Evolutionary conservation across 257 asterid genomes (phyloP).

Genomic region (Rauvolfia tetraphylla): DNA sequence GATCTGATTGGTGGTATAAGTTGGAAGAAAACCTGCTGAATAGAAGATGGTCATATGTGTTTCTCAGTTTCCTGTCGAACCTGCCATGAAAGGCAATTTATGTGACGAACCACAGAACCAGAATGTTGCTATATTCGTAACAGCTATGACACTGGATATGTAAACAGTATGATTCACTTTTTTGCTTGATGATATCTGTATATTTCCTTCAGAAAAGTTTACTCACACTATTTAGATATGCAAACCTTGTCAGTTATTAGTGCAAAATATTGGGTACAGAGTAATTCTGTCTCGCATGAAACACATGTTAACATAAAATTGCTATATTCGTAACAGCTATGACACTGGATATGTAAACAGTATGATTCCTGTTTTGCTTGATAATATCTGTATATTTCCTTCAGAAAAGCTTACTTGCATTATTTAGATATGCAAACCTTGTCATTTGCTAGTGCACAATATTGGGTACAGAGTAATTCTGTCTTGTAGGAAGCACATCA

Average conservation of each 20-base stretch:
- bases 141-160: background rate
- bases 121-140: background rate
- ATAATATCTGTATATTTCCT: background rate
- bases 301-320: background rate
- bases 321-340: background rate
- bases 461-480: background rate
- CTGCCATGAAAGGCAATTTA: conserved; percentile 43
- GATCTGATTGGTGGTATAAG: background rate
- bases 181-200: background rate
- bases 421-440: background rate
- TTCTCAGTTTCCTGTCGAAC: conserved; percentile 92
- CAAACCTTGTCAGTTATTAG: background rate
- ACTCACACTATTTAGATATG: background rate
- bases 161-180: background rate
- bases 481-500: background rate
- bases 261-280: background rate
- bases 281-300: background rate
- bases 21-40: conserved; percentile 71
- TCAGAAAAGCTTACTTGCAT: background rate
- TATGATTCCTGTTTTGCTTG: background rate
- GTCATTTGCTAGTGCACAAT: background rate
- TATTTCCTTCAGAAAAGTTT: background rate
- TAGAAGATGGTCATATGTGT: conserved; percentile 84
- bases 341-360: background rate
- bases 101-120: conserved; percentile 3